phyloP scores from a whole-genome alignment of 2,329 filamentous ascomycete genomes.

The Fusarium pseudoanthophilum region DNA sequence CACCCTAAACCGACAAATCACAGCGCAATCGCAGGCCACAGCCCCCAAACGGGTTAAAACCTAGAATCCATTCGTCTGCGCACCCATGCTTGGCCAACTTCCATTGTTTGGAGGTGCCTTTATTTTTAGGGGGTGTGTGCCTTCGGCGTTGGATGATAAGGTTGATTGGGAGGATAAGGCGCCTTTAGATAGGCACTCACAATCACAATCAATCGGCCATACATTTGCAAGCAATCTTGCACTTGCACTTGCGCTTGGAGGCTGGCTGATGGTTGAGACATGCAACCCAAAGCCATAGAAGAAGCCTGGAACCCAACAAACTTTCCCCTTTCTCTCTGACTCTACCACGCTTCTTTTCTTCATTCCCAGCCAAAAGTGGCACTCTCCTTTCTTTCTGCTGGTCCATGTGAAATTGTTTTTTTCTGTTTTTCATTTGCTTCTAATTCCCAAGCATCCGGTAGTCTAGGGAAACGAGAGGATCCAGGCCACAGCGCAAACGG shows the following conservation, averaged over 20 bases:
- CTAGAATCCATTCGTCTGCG: neutral
- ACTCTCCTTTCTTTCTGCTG: slow-evolving; percentile 26
- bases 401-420: slow-evolving; percentile 35
- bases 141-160: neutral
- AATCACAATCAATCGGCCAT: neutral
- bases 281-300: slow-evolving; percentile 9
- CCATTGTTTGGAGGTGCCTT: neutral
- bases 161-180: neutral
- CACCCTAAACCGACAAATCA: neutral
- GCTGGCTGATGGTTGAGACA: neutral
- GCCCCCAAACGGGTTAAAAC: neutral
- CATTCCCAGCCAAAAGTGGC: slow-evolving; percentile 8
- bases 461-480: slow-evolving; percentile 41
- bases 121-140: neutral
- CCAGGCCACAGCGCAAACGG: slow-evolving; percentile 35
- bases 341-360: slow-evolving; percentile 23
- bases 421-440: slow-evolving; percentile 31
- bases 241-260: neutral
- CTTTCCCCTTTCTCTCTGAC: slow-evolving; percentile 12
- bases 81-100: neutral
- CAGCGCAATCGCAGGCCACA: slow-evolving; percentile 4
- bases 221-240: neutral
- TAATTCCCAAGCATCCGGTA: slow-evolving; percentile 43
- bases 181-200: neutral
- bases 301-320: slow-evolving; percentile 2